Evolutionary conservation across 768 basidiomycete species (phyloP).

Genomic region (Rhizopogon roseolus): DNA sequence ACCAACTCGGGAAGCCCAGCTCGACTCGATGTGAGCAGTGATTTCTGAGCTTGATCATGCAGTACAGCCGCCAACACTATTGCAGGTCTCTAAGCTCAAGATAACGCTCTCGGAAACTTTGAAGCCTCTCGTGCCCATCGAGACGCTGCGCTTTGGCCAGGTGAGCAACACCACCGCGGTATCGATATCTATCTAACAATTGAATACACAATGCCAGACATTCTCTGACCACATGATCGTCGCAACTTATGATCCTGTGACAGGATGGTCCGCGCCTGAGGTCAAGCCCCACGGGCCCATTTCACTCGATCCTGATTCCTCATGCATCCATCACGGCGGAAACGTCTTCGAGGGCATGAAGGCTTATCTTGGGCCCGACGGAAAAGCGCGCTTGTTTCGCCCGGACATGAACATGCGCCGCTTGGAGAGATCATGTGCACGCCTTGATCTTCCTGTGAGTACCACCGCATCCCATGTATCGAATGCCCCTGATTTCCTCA

Average conservation of each 20-base stretch:
- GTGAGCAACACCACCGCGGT: constrained; percentile 26
- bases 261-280: constrained; percentile 68
- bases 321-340: constrained; percentile 59
- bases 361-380: constrained; percentile 69
- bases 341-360: constrained; percentile 67
- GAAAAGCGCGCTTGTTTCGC: constrained; percentile 72
- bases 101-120: constrained; percentile 40
- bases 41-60: too few relatives aligned
- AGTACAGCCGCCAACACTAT: not conserved
- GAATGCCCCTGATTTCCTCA: not conserved
- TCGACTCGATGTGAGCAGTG: constrained; percentile 16
- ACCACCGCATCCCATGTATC: not conserved
- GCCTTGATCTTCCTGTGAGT: constrained; percentile 69
- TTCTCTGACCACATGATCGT: constrained; percentile 79
- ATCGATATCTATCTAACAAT: constrained; percentile 1
- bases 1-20: not conserved
- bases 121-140: constrained; percentile 46
- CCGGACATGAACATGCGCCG: constrained; percentile 85
- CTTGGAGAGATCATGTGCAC: constrained; percentile 60
- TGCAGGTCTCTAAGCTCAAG: constrained; percentile 52
- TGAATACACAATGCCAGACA: constrained; percentile 30
- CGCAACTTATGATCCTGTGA: constrained; percentile 52
- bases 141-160: constrained; percentile 52
- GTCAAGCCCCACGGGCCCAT: constrained; percentile 69
- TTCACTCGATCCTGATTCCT: constrained; percentile 48